These are phyloP conservation scores for Colletotrichum aenigma DNA, from an alignment of 2,329 filamentous ascomycete genomes.

Conservation along the genomic window DNA sequence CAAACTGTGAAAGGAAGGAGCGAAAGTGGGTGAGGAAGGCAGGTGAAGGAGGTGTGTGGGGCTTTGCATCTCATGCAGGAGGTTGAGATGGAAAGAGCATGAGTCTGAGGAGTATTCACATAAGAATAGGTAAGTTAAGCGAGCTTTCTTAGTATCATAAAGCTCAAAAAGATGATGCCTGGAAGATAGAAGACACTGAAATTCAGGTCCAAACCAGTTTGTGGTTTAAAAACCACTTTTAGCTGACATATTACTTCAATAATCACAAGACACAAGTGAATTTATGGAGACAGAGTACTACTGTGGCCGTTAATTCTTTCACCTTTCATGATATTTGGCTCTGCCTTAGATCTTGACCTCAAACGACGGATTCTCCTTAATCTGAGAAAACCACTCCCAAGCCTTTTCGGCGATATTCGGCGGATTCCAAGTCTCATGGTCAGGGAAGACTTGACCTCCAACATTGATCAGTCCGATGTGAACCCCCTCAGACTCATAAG, in stretches of 20 bases:
- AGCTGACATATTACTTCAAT: not conserved
- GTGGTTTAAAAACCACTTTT: not conserved
- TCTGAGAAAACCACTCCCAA: conserved; percentile 47
- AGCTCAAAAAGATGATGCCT: no score
- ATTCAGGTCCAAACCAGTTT: not conserved
- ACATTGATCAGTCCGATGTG: conserved; percentile 52
- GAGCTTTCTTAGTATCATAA: not conserved
- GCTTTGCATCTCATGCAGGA: not conserved
- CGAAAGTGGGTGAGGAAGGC: not conserved
- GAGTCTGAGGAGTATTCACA: not conserved
- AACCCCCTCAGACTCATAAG: conserved; percentile 42
- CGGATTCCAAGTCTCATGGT: not conserved
- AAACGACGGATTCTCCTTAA: conserved; percentile 35
- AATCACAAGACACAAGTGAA: not conserved
- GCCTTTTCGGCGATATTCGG: conserved; percentile 44
- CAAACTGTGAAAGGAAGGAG: not conserved
- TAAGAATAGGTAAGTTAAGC: not conserved
- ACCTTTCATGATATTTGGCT: not conserved
- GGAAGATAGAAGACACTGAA: not conserved
- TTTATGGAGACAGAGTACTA: no score
- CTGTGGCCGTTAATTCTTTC: no score
- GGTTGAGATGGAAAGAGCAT: not conserved
- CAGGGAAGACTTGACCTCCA: conserved; percentile 42
- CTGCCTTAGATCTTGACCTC: conserved; percentile 32
- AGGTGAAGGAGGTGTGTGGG: not conserved